These are phyloP conservation scores for Colletotrichum euphorbiae DNA, from an alignment of 2,329 filamentous ascomycete species.

Conservation along the genomic window DNA sequence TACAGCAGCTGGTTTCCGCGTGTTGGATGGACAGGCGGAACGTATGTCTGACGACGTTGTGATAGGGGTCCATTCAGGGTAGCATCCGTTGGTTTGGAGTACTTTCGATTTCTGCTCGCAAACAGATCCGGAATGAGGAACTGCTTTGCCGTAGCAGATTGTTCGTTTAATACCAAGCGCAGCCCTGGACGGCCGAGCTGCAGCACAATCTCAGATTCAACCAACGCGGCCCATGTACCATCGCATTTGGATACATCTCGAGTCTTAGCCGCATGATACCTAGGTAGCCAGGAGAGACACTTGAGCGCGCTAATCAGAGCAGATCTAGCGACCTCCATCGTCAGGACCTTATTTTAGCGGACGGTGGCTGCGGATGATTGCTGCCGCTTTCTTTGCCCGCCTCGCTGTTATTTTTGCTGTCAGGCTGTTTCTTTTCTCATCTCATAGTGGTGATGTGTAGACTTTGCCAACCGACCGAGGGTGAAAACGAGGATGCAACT, in stretches of 20 bases:
- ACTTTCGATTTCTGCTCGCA: neutral
- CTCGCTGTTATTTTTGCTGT: neutral
- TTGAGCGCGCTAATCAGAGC: constrained; percentile 22
- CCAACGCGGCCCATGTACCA: neutral
- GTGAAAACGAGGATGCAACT: constrained; percentile 8
- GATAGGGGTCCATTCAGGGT: constrained; percentile 7
- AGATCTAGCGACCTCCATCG: constrained; percentile 15
- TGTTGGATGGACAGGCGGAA: neutral
- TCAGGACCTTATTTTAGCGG: constrained; percentile 34
- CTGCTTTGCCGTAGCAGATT: neutral
- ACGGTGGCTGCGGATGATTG: constrained; percentile 29
- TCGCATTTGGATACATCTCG: neutral
- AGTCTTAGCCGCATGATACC: constrained; percentile 21
- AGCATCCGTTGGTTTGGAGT: neutral
- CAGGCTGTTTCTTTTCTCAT: constrained; percentile 17
- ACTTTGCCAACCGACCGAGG: neutral
- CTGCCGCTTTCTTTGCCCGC: constrained; percentile 28
- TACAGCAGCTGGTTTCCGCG: neutral
- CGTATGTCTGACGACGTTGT: neutral
- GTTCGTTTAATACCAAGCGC: neutral
- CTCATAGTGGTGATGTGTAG: constrained; percentile 12
- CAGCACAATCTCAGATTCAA: neutral
- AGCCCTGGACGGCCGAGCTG: constrained; percentile 1
- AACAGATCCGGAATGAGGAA: neutral
- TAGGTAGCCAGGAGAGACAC: constrained; percentile 17